Evolutionary conservation across 2,329 filamentous ascomycete genomes (phyloP), one percentile per base, ranked within the genome.

Genomic region (Mariannaea sp.): DNA sequence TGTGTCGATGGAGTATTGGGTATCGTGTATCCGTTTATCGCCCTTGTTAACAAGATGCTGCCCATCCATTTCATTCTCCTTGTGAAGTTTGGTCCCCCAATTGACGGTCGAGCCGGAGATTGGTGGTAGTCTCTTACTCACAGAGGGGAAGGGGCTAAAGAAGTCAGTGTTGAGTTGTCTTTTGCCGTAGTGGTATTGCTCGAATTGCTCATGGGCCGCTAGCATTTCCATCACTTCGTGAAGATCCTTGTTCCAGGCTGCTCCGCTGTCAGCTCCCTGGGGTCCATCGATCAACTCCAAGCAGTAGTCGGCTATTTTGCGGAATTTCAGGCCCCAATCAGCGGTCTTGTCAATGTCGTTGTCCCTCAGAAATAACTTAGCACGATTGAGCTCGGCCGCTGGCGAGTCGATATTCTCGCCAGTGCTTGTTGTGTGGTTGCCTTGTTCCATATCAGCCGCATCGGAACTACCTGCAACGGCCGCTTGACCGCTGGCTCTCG

Each of bases 281-380:
- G 29, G 7, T 13, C 13, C 7, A 13, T 6, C 7, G 13, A 59
- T 39, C 12, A 77, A 61, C 56, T 73, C 67, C 6, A 68, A 47
- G 22, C 80, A 65, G 60, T 79, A 80, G 20, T 70, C 61, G 14
- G 62, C 60, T 10, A 77, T 63, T 49, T 72, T 73, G 16, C 56
- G 62, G 7, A 74, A 64, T 44, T 74, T 73, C 9, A 55, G 41
- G 2, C 71, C 60, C 71, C 78, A 82, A 36, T 69, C 58, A 1
- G 69, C 38, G 51, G 72, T 73, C 13, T 75, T 72, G 50, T 77
- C 72, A 5, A 67, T 60, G 57, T 83, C 78, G 13, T 32, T 32
- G 9, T 55, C 79, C 74, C 24, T 81, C 17, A 84, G 74, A 55
- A 80, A 84, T 57, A 75, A 76, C 43, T 64, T 67, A 38, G 69